Base-by-base conservation (phyloP, 805 yeast genomes). In the Millerago galiae region DNA sequence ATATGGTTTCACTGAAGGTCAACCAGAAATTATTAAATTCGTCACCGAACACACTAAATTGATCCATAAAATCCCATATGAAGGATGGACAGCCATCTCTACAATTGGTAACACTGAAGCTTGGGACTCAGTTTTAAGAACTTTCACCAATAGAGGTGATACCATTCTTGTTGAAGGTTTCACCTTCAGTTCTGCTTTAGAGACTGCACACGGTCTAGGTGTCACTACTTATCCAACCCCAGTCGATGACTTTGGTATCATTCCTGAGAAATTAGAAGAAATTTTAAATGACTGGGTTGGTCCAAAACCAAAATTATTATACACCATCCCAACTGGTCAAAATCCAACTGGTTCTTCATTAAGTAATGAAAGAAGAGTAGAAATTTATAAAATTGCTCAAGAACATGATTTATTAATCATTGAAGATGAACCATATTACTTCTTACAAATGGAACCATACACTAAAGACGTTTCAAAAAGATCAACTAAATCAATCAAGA, bases 381-480 rank as follows among this genome's bases (percentile, higher is more conserved):
- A 73, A 43, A 75, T 93, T 52, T 90, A 89, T 66, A 73, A 75
- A 47, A 60, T 91, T 48, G 91, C 95, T 29, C 81, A 77, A 59
- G 81, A 87, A 68, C 84, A 89, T 63, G 96, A 93, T 66, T 73
- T 91, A 60, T 56, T 91, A 43, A 81, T 91, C 52, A 63, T 91
- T 40, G 99, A 91, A 69, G 99, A 91, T 63, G 99, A 93, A 67
- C 99, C 99, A 42, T 91, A 91, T 78, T 91, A 87, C 72, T 91
- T 88, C 71, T 71, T 91, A 61, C 99, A 91, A 68, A 88, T 91
- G 95, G 91, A 84, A 46, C 60, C 74, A 38, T 93, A 87, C 70
- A 68, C 77, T 18, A 52, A 58, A 21, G 78, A 75, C 44, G 58
- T 49, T 15, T 69, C 66, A 38, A 56, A 64, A 52, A 58, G 52